Conservation (phyloP, 495 filamentous ascomycete genomes). For the Aspergillus incahuasiensis region DNA sequence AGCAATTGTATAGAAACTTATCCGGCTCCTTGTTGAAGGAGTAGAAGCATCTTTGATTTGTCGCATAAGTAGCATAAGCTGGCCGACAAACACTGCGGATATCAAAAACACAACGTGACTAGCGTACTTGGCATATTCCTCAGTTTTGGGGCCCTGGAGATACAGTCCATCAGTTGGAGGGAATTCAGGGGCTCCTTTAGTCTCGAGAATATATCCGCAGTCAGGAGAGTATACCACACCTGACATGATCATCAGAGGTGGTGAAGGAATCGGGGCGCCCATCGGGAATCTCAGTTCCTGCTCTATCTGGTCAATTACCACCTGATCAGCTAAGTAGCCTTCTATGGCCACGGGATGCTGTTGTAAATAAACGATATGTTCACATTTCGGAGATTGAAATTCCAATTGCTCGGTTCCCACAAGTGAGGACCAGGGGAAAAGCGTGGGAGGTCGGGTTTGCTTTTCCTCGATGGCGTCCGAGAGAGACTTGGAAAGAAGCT, state of each 20-base stretch:
- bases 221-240: constrained; percentile 89
- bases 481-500: constrained; percentile 66
- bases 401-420: constrained; percentile 50
- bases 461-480: constrained; percentile 55
- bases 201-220: constrained; percentile 87
- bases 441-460: constrained; percentile 47
- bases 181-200: constrained; percentile 73
- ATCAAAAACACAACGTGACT: constrained; percentile 65
- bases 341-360: constrained; percentile 56
- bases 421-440: constrained; percentile 63
- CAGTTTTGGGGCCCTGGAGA: constrained; percentile 71
- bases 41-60: constrained; percentile 92
- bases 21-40: constrained; percentile 84
- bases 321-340: constrained; percentile 28
- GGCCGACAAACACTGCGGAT: constrained; percentile 57
- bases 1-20: constrained; percentile 83
- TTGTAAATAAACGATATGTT: constrained; percentile 84
- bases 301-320: constrained; percentile 65
- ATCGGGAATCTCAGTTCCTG: constrained; percentile 79
- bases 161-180: constrained; percentile 60
- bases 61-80: constrained; percentile 69
- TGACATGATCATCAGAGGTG: constrained; percentile 74
- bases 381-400: constrained; percentile 70
- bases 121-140: constrained; percentile 62
- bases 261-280: constrained; percentile 64